phyloP scores from a whole-genome alignment of 1,139 yeast species.

The Kurtzmaniella quercitrusa region DNA sequence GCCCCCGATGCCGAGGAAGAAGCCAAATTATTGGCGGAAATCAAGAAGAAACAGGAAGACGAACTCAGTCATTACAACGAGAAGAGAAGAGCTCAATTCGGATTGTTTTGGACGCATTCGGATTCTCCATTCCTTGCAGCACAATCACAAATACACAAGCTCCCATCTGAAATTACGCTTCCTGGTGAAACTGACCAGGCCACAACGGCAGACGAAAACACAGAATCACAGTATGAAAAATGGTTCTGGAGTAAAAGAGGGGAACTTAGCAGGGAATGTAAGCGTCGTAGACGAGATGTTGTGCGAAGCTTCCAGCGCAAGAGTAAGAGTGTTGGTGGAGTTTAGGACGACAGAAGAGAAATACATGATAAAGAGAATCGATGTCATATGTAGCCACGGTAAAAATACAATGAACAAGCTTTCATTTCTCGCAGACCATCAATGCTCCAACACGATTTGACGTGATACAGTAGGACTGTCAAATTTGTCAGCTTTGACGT shows the following conservation, averaged over 20 bases:
- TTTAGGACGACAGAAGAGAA: background rate
- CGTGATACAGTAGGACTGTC: no score
- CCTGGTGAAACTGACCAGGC: conserved; percentile 33
- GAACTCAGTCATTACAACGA: conserved; percentile 10
- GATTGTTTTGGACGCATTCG: conserved; percentile 76
- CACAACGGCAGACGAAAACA: conserved; percentile 26
- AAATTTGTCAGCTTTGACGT: no score
- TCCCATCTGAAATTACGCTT: conserved; percentile 33
- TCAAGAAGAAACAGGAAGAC: conserved; percentile 28
- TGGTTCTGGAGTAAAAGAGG: conserved; percentile 86
- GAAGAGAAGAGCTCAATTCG: conserved; percentile 23
- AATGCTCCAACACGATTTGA: no score
- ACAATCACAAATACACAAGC: conserved; percentile 70
- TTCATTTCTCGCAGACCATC: no score
- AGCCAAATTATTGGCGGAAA: conserved; percentile 25
- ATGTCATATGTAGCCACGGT: no score
- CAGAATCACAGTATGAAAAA: conserved; percentile 57
- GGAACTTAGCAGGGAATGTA: conserved; percentile 71
- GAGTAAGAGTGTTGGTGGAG: conserved; percentile 2
- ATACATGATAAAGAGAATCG: no score
- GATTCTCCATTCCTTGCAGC: conserved; percentile 84
- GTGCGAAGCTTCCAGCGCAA: conserved; percentile 54
- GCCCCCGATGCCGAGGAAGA: conserved; percentile 11
- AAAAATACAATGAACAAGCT: no score
- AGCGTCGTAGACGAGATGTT: conserved; percentile 72